Evolutionary conservation across 768 basidiomycete species (phyloP).

Genomic region (Naganishia kalamii): DNA sequence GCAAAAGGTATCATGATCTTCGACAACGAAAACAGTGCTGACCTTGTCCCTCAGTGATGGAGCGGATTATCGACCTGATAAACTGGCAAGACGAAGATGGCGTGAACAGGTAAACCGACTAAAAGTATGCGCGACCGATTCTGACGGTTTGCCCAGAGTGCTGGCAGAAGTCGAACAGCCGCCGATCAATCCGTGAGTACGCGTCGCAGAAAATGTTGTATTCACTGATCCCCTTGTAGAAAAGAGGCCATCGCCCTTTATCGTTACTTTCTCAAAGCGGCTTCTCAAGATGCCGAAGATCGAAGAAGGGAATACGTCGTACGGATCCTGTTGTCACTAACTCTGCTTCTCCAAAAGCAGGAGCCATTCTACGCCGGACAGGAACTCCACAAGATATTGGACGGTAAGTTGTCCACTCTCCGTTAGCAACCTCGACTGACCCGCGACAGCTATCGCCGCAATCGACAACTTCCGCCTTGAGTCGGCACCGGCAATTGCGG

Average conservation of each 20-base stretch:
- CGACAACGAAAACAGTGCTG: too few relatives aligned
- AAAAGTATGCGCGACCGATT: neutral
- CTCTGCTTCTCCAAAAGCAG: neutral
- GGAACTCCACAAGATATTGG: neutral
- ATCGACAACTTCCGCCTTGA: neutral
- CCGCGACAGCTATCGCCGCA: neutral
- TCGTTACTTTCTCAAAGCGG: neutral
- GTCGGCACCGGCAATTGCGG: neutral
- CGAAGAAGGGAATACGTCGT: neutral
- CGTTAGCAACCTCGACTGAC: neutral
- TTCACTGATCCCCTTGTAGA: neutral
- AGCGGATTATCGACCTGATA: neutral
- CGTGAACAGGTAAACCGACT: neutral
- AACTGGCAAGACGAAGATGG: neutral
- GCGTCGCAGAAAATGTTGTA: neutral
- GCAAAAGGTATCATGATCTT: neutral
- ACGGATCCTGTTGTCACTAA: neutral
- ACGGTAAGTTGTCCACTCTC: neutral
- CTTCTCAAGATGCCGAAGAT: neutral
- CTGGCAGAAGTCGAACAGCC: neutral
- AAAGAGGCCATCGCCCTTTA: neutral
- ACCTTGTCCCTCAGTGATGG: neutral
- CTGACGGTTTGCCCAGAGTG: neutral
- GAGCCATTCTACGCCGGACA: neutral
- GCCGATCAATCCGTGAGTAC: neutral